Conservation (phyloP, 371 early-diverging fungal genomes). For the Coemansia sp. region DNA sequence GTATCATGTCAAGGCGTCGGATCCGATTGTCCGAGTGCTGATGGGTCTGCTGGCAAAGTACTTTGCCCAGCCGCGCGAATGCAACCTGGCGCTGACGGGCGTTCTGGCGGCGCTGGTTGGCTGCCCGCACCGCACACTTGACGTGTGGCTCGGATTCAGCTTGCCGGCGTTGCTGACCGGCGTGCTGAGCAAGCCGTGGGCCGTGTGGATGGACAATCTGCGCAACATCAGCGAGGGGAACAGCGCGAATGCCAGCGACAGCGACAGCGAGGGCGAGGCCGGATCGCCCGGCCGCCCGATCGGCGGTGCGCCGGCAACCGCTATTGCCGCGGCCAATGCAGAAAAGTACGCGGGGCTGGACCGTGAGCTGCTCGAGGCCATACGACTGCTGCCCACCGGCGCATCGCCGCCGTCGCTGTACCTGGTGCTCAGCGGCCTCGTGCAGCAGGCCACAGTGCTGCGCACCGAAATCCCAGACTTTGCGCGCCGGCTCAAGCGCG, state of each 20-base stretch:
- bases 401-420: constrained; percentile 50
- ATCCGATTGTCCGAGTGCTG: constrained; percentile 65
- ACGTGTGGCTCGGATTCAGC: constrained; percentile 76
- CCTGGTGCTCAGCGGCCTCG: constrained; percentile 45
- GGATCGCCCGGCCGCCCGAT: constrained; percentile 8
- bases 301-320: constrained; percentile 28
- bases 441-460: constrained; percentile 43
- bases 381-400: constrained; percentile 38
- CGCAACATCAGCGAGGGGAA: constrained; percentile 38
- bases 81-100: constrained; percentile 89
- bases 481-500: constrained; percentile 44
- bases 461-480: constrained; percentile 48
- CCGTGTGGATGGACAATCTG: constrained; percentile 53
- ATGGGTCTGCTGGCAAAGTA: constrained; percentile 68
- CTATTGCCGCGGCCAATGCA: constrained; percentile 32
- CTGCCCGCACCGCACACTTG: constrained; percentile 73
- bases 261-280: constrained; percentile 58
- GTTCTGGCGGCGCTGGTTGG: constrained; percentile 78
- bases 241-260: constrained; percentile 24
- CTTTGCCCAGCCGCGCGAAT: constrained; percentile 82
- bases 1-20: constrained; percentile 61
- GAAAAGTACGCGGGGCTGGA: constrained; percentile 45
- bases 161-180: constrained; percentile 50
- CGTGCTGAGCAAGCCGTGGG: constrained; percentile 55
- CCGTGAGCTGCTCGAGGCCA: constrained; percentile 34